Percentiles rank a stretch among this genome's conserved stretches.
These are phyloP conservation scores for Cylindrotheca closterium DNA, from an alignment of 108 stramenopile genomes.

Conservation along the genomic window DNA sequence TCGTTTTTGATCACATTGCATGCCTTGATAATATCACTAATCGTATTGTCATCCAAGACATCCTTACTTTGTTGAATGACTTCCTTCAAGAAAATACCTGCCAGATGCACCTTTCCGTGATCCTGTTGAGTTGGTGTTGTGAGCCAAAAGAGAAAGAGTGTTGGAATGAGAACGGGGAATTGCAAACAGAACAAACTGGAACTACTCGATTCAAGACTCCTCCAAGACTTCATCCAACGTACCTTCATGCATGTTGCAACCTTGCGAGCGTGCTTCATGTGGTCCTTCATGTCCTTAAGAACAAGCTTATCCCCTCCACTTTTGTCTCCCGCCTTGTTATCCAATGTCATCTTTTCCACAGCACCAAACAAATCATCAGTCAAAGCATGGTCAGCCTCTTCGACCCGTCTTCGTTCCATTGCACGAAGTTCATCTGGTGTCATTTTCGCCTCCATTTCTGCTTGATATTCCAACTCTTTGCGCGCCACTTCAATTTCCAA, in stretches of 20 bases:
- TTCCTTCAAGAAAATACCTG: conserved; percentile 79
- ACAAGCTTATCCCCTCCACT: conserved; percentile 68
- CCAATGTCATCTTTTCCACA: conserved; percentile 19
- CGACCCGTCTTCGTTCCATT: conserved; percentile 58
- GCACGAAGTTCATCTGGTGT: conserved; percentile 68
- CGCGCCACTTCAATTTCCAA: conserved; percentile 80
- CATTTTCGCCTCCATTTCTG: conserved; percentile 87
- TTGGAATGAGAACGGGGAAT: background rate
- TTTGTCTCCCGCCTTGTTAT: conserved; percentile 19
- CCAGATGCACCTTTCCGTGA: conserved; percentile 83
- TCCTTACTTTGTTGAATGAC: conserved; percentile 79
- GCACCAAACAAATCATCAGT: conserved; percentile 87
- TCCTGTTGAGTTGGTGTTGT: conserved; percentile 26
- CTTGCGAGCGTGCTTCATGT: conserved; percentile 86
- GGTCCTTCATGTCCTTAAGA: conserved; percentile 86
- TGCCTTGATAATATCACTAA: conserved; percentile 85
- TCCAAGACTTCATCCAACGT: background rate
- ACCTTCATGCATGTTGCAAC: conserved; percentile 77
- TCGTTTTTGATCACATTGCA: conserved; percentile 93
- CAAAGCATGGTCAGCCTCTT: conserved; percentile 79
- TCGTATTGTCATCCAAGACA: conserved; percentile 80
- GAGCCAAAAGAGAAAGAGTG: background rate
- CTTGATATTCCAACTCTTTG: conserved; percentile 85
- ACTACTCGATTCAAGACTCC: background rate
- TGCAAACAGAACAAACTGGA: conserved; percentile 1